These are phyloP conservation scores for Cymbopogon flexuosus DNA, from an alignment of 202 grass and related monocot species.

Conservation along the genomic window DNA sequence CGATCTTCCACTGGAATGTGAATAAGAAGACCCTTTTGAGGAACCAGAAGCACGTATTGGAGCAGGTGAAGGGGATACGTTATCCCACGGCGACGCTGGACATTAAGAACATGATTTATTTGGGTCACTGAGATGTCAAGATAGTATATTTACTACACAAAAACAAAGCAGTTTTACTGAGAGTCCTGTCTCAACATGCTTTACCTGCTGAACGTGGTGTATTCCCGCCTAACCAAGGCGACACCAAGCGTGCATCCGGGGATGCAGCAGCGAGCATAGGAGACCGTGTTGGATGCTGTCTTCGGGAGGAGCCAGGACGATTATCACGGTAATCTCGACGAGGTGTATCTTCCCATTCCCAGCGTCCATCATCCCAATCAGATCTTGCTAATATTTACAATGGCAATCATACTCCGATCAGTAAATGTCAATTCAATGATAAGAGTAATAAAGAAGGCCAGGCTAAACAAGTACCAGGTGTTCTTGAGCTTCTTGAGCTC, in stretches of 20 bases:
- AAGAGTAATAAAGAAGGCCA: conserved; percentile 25
- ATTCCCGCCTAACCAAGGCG: conserved; percentile 73
- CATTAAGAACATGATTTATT: conserved; percentile 21
- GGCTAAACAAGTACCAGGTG: conserved; percentile 47
- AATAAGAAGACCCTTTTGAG: conserved; percentile 66
- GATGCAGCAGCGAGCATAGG: conserved; percentile 88
- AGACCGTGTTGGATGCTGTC: conserved; percentile 54
- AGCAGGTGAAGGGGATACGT: conserved; percentile 68
- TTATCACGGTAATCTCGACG: conserved; percentile 51
- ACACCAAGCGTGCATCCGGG: conserved; percentile 87
- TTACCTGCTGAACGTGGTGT: conserved; percentile 62
- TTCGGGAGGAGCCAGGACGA: conserved; percentile 49
- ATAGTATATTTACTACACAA: conserved; percentile 9
- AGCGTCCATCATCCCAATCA: conserved; percentile 80
- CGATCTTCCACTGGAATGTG: conserved; percentile 52
- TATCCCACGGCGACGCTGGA: conserved; percentile 85
- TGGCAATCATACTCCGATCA: conserved; percentile 6
- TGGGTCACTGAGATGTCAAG: not conserved
- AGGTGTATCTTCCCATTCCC: conserved; percentile 99
- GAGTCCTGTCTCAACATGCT: not conserved
- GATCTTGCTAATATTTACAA: conserved; percentile 54
- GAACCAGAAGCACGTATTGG: conserved; percentile 76
- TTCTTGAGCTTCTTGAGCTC: conserved; percentile 59
- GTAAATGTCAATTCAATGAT: not conserved
- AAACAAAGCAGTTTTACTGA: conserved; percentile 20